Evolutionary conservation across 2,329 filamentous ascomycete species (phyloP).

Genomic region (Neofusicoccum sp.): DNA sequence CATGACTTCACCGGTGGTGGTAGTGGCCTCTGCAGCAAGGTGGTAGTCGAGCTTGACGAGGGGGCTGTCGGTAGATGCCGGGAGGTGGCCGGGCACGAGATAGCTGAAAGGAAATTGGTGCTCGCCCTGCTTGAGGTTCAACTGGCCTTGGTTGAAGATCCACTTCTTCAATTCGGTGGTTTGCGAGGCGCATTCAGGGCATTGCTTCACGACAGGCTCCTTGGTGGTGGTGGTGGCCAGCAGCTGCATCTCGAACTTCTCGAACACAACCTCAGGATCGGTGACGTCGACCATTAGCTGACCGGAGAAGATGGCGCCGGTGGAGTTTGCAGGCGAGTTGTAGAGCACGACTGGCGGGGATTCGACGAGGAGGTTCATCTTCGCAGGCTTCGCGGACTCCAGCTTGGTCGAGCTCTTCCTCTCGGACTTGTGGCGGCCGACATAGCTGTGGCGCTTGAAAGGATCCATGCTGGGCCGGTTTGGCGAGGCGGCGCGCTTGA

Average conservation of each 20-base stretch:
- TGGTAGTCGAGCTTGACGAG: slow-evolving; percentile 75
- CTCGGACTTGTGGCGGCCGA: slow-evolving; percentile 28
- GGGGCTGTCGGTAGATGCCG: slow-evolving; percentile 73
- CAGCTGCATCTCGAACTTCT: slow-evolving; percentile 71
- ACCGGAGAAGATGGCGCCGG: slow-evolving; percentile 81
- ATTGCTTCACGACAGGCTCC: slow-evolving; percentile 77
- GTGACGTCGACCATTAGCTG: slow-evolving; percentile 73
- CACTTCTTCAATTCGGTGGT: slow-evolving; percentile 74
- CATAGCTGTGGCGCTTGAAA: slow-evolving; percentile 37
- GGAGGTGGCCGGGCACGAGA: slow-evolving; percentile 80
- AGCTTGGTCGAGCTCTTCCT: slow-evolving; percentile 35
- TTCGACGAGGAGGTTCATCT: slow-evolving; percentile 67
- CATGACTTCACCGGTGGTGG: slow-evolving; percentile 60
- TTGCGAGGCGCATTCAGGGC: slow-evolving; percentile 70
- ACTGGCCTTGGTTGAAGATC: slow-evolving; percentile 63
- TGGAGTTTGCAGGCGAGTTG: slow-evolving; percentile 70
- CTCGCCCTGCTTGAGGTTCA: slow-evolving; percentile 51
- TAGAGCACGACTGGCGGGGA: slow-evolving; percentile 85
- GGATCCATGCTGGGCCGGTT: slow-evolving; percentile 32
- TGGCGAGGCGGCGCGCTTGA: slow-evolving; percentile 18
- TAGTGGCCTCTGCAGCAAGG: slow-evolving; percentile 54
- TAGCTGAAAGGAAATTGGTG: slow-evolving; percentile 89
- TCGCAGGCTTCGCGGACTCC: slow-evolving; percentile 45
- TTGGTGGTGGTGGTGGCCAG: slow-evolving; percentile 71
- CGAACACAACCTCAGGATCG: slow-evolving; percentile 63